Evolutionary conservation across 2,329 filamentous ascomycete genomes (phyloP), one percentile per base, ranked within the genome.

Genomic region (Fusarium napiforme): DNA sequence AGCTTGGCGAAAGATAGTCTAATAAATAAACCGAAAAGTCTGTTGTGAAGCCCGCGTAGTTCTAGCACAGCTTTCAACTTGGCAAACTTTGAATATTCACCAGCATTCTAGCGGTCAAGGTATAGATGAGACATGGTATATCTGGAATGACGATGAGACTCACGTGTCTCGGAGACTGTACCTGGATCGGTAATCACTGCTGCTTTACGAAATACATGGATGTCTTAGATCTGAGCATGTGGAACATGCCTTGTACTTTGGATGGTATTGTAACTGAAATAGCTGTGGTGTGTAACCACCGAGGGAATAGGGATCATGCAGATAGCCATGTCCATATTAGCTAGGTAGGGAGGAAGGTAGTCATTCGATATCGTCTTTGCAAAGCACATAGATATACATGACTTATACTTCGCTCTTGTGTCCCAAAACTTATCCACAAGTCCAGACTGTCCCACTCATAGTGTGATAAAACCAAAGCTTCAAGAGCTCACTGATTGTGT

Each of bases 61-160:
- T 50, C 32, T 9, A 34, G 19, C 26, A 49, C 42, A 28, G 23
- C 43, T 11, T 26, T 47, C 39, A 46, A 30, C 30, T 46, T 40
- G 21, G 39, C 28, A 46, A 30, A 49, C 15, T 43, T 34, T 14
- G 21, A 39, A 34, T 7, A 16, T 34, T 36, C 23, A n/a, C 37
- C 26, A 39, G 16, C 36, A 28, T 55, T 59, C 23, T 55, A 30
- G 58, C 62, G 62, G 66, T 71, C 45, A 69, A 37, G 52, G 32
- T 40, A 37, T 9, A 55, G 39, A 34, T 39, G 32, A 56, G 42
- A 34, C 34, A 46, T 46, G n/a, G 47, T 56, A 46, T 32, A 50
- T 49, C 32, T 42, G 57, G 71, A 73, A 71, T 67, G 70, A 23
- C 15, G n/a, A 62, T 67, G 66, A 73, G 62, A 73, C 66, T 40